Evolutionary conservation across 805 yeast species (phyloP).

Genomic region (Suhomyces prunicola): DNA sequence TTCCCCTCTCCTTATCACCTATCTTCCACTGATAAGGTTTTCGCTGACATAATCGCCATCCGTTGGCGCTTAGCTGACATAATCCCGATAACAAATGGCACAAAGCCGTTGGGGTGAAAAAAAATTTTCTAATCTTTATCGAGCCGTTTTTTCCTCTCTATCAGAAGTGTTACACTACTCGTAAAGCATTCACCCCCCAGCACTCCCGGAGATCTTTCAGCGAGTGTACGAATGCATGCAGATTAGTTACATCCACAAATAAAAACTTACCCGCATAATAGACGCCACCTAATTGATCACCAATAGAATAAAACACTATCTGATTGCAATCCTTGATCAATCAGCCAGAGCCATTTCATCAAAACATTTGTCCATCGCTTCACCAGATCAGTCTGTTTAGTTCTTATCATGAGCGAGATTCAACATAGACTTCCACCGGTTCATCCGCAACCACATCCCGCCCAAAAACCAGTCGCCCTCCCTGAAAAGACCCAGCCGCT

Average conservation of each 20-base stretch:
- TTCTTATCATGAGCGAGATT: conserved; percentile 15
- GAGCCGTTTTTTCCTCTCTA: neutral
- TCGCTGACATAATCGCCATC: neutral
- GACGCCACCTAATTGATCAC: no score
- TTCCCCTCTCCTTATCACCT: neutral
- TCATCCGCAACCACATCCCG: conserved; percentile 5
- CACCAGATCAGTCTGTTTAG: no score
- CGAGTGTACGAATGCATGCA: neutral
- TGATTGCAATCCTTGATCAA: no score
- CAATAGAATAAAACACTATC: no score
- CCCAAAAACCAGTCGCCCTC: neutral
- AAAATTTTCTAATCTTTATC: conserved; percentile 3
- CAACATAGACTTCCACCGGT: conserved; percentile 18
- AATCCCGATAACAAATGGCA: conserved; percentile 3
- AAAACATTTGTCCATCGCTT: no score
- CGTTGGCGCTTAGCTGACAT: neutral
- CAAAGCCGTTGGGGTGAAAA: conserved; percentile 5
- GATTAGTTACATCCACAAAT: no score
- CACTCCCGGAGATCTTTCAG: no score
- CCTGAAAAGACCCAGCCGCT: neutral
- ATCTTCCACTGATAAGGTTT: neutral
- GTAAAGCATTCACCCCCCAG: neutral
- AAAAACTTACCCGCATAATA: no score
- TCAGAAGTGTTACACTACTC: neutral
- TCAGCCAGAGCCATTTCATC: no score